A percentile compares a stretch with the other conserved stretches of the same genome.
Conservation (phyloP, 2,329 filamentous ascomycete genomes). For the Colletotrichum sp. region DNA sequence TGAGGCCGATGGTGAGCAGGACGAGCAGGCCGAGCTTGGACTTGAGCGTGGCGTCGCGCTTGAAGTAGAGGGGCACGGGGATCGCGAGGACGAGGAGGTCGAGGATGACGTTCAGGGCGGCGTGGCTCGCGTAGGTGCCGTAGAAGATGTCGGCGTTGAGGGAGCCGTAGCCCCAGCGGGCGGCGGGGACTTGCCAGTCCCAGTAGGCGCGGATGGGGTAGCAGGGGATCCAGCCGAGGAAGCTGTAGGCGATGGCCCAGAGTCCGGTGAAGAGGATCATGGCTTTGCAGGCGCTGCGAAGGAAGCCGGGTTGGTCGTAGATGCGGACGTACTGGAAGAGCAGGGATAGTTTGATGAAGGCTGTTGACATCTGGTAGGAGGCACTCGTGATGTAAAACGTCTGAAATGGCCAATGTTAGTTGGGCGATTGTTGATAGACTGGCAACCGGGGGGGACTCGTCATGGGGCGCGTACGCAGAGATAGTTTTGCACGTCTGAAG, state of each 20-base stretch:
- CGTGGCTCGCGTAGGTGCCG: slow-evolving; percentile 36
- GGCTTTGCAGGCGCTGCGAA: slow-evolving; percentile 24
- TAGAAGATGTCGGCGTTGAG: slow-evolving; percentile 27
- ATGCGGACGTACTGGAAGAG: slow-evolving; percentile 41
- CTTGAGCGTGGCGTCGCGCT: slow-evolving; percentile 21
- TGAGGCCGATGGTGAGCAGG: slow-evolving; percentile 33
- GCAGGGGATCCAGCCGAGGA: slow-evolving; percentile 34
- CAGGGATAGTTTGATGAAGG: slow-evolving; percentile 41
- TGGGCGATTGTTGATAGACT: neutral
- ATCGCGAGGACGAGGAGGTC: slow-evolving; percentile 36
- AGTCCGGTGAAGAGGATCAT: slow-evolving; percentile 21
- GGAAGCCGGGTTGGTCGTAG: slow-evolving; percentile 29
- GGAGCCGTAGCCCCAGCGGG: slow-evolving; percentile 37
- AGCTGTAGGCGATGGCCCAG: slow-evolving; percentile 27
- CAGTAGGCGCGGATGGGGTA: slow-evolving; percentile 24
- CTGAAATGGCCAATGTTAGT: slow-evolving; percentile 21
- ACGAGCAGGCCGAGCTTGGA: slow-evolving; percentile 31
- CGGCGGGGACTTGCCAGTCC: slow-evolving; percentile 23
- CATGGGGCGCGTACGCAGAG: slow-evolving; percentile 22
- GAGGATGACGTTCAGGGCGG: slow-evolving; percentile 35
- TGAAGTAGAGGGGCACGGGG: slow-evolving; percentile 36
- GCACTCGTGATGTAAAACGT: slow-evolving; percentile 36
- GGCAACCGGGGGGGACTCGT: neutral
- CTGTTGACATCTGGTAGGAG: slow-evolving; percentile 35
- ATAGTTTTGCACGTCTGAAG: slow-evolving; percentile 21